phyloP scores from a whole-genome alignment of 1,139 yeast genomes.

The Taphrina communis region DNA sequence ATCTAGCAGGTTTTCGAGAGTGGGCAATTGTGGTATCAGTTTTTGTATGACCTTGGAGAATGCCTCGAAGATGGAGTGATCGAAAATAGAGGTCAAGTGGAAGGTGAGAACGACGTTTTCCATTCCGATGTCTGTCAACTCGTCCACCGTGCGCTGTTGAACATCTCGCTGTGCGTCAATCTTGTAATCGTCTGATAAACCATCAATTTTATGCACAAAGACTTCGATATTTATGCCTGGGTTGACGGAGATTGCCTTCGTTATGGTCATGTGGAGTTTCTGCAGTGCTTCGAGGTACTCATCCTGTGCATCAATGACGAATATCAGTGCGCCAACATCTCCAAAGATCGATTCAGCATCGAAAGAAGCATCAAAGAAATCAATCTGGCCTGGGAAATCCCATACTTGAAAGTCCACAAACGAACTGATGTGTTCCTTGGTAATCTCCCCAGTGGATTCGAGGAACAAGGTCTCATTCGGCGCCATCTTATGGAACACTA shows the following conservation, averaged over 20 bases:
- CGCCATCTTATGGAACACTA: constrained; percentile 94
- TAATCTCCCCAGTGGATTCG: constrained; percentile 89
- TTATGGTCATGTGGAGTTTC: constrained; percentile 84
- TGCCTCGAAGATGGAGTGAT: constrained; percentile 94
- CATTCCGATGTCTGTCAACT: constrained; percentile 81
- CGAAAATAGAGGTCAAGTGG: constrained; percentile 90
- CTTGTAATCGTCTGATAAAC: constrained; percentile 84
- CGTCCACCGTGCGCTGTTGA: constrained; percentile 95
- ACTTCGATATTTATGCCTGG: constrained; percentile 90
- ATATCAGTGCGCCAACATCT: constrained; percentile 89
- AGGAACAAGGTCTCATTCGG: constrained; percentile 90
- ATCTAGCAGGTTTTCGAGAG: constrained; percentile 85
- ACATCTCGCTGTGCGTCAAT: constrained; percentile 91
- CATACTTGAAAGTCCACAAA: constrained; percentile 87
- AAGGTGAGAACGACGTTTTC: constrained; percentile 91
- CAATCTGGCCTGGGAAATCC: constrained; percentile 94
- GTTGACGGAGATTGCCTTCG: constrained; percentile 82
- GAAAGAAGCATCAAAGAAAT: constrained; percentile 79
- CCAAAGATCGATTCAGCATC: constrained; percentile 79
- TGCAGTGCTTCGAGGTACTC: constrained; percentile 91
- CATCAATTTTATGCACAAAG: constrained; percentile 92
- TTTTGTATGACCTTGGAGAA: constrained; percentile 91
- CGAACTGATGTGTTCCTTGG: constrained; percentile 74
- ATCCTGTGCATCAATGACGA: constrained; percentile 89
- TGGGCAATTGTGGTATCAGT: constrained; percentile 84